These are phyloP conservation scores for Madurella mycetomatis DNA, from an alignment of 2,329 filamentous ascomycete genomes.

Conservation along the genomic window DNA sequence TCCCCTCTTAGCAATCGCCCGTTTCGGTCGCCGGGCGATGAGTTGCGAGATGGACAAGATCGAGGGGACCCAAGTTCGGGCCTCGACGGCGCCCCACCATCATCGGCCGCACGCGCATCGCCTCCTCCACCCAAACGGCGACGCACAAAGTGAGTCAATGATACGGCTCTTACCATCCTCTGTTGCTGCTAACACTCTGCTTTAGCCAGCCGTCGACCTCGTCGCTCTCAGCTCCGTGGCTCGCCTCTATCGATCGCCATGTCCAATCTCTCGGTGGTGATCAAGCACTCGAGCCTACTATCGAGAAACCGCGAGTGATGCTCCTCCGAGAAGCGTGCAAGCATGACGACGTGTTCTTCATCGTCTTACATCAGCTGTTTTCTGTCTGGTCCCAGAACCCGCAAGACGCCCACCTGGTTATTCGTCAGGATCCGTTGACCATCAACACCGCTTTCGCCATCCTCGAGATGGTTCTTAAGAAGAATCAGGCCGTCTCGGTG, in stretches of 20 bases:
- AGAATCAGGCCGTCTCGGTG: constrained; percentile 32
- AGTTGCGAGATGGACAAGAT: not conserved
- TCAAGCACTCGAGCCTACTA: constrained; percentile 24
- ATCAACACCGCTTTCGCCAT: constrained; percentile 34
- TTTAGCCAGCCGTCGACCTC: not conserved
- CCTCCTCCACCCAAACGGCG: constrained; percentile 17
- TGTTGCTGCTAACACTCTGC: not conserved
- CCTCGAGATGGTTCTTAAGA: constrained; percentile 35
- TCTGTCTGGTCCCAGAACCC: constrained; percentile 49
- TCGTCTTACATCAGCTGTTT: constrained; percentile 62
- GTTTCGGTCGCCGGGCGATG: not conserved
- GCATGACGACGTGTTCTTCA: constrained; percentile 56
- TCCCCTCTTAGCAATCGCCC: not conserved
- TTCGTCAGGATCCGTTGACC: constrained; percentile 29
- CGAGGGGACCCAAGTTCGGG: not conserved
- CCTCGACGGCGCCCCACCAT: not conserved
- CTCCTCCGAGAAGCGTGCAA: constrained; percentile 55
- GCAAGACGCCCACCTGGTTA: constrained; percentile 32
- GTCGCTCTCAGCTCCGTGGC: not conserved
- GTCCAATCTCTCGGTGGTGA: constrained; percentile 14
- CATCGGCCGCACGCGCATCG: not conserved
- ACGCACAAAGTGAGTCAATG: constrained; percentile 19
- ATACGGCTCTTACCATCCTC: not conserved
- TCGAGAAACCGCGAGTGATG: constrained; percentile 46
- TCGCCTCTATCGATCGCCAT: constrained; percentile 10